Percentiles rank a stretch among this genome's conserved stretches.
Conservation (phyloP, 306 rosid genomes). For the Medicago arabica region DNA sequence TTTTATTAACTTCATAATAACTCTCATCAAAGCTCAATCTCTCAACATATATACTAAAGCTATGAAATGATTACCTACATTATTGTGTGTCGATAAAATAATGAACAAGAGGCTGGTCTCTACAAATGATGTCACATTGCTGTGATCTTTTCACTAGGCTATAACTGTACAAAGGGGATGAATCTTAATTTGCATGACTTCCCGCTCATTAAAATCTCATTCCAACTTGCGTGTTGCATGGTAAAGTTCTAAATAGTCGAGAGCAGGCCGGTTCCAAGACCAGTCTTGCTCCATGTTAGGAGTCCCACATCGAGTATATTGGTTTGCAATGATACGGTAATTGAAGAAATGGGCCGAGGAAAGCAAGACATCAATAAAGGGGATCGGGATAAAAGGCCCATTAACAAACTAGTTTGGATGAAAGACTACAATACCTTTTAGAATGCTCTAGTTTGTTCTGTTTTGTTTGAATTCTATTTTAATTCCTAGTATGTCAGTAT, state of each 20-base stretch:
- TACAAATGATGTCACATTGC: conserved; percentile 36
- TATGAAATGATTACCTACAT: conserved; percentile 42
- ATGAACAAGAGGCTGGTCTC: conserved; percentile 35
- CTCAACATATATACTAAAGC: conserved; percentile 24
- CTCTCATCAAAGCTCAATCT: not conserved
- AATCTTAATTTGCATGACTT: conserved; percentile 25
- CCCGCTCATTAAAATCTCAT: conserved; percentile 33
- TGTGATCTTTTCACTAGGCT: conserved; percentile 31
- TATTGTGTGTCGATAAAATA: conserved; percentile 49
- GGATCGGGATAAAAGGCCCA: no score
- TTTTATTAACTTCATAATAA: no score
- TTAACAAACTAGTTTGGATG: no score
- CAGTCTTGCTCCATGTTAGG: conserved; percentile 99
- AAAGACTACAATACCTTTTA: no score
- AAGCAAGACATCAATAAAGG: no score
- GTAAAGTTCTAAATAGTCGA: conserved; percentile 92
- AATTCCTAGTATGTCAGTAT: no score
- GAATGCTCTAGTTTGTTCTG: no score
- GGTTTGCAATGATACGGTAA: no score
- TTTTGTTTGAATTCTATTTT: no score
- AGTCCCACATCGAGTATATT: no score
- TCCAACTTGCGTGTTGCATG: conserved; percentile 77
- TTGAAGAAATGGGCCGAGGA: no score
- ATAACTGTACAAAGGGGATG: conserved; percentile 58
- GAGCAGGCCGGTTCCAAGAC: conserved; percentile 99